These are phyloP conservation scores for Picea mariana DNA, from an alignment of 83 land plant genomes.

Conservation along the genomic window DNA sequence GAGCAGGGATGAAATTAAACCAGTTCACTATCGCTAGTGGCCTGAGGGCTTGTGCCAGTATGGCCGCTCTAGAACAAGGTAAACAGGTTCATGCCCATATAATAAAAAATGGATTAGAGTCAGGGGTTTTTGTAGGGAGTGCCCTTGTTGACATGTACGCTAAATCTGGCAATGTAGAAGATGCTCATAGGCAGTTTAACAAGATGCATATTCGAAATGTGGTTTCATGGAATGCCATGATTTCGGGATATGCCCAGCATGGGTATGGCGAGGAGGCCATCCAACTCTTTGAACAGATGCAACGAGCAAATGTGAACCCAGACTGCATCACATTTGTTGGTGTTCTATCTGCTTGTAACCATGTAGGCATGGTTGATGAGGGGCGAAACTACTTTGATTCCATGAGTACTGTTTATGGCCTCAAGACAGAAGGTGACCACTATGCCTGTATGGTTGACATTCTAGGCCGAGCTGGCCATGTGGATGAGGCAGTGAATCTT, in stretches of 20 bases:
- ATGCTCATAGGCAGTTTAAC: slow-evolving; percentile 38
- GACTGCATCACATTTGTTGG: slow-evolving; percentile 48
- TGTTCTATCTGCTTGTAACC: slow-evolving; percentile 64
- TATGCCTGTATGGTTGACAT: slow-evolving; percentile 65
- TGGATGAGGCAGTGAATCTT: slow-evolving; percentile 39
- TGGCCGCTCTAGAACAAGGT: slow-evolving; percentile 43
- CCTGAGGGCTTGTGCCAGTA: slow-evolving; percentile 39
- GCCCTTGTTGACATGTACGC: slow-evolving; percentile 61
- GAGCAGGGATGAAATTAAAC: slow-evolving; percentile 33
- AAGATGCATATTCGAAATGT: slow-evolving; percentile 33
- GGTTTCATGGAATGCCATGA: slow-evolving; percentile 55
- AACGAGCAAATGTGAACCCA: slow-evolving; percentile 26
- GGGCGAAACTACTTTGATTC: slow-evolving; percentile 42
- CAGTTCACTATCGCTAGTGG: slow-evolving; percentile 40
- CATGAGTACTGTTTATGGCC: slow-evolving; percentile 32
- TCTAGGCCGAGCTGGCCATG: slow-evolving; percentile 49
- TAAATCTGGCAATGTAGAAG: slow-evolving; percentile 50
- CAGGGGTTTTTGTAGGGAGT: slow-evolving; percentile 24
- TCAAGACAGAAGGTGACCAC: slow-evolving; percentile 40
- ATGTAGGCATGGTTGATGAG: slow-evolving; percentile 46
- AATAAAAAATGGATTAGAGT: slow-evolving; percentile 31
- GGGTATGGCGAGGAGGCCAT: slow-evolving; percentile 39
- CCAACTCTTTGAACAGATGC: slow-evolving; percentile 43
- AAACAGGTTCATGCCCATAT: slow-evolving; percentile 30
- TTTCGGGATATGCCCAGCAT: slow-evolving; percentile 49